Evolutionary conservation across 78 protist genomes (phyloP).

Genomic region (Isochrysis galbana): DNA sequence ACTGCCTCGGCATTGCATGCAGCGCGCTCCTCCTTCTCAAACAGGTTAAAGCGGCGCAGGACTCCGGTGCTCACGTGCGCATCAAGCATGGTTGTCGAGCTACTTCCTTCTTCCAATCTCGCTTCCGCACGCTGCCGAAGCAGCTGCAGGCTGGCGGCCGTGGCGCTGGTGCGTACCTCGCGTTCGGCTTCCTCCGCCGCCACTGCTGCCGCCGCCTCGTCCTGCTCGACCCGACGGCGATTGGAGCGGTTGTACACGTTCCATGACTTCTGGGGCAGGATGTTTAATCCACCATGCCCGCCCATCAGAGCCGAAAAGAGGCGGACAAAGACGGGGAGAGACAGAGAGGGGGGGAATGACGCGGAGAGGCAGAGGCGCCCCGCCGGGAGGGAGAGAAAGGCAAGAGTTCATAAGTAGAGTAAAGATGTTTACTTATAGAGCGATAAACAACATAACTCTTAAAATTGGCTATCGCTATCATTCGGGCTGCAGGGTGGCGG

Average conservation of each 20-base stretch:
- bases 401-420: too few species aligned
- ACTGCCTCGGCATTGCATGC: not conserved
- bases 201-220: not conserved
- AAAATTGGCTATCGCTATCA: too few species aligned
- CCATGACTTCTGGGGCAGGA: not conserved
- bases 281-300: conserved; percentile 8
- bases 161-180: not conserved
- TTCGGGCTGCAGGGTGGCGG: too few species aligned
- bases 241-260: not conserved
- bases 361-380: too few species aligned
- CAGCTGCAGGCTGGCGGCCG: not conserved
- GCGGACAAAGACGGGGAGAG: too few species aligned
- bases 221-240: not conserved
- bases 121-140: not conserved
- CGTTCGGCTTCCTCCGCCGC: not conserved
- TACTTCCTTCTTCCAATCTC: too few species aligned
- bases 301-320: not conserved
- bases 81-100: too few species aligned
- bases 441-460: too few species aligned
- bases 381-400: too few species aligned
- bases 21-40: not conserved
- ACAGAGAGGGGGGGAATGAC: too few species aligned
- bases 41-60: not conserved
- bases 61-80: not conserved
- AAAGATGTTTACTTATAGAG: too few species aligned